These are phyloP conservation scores for Pyrus betulifolia DNA, from an alignment of 306 rosid genomes.

Conservation along the genomic window DNA sequence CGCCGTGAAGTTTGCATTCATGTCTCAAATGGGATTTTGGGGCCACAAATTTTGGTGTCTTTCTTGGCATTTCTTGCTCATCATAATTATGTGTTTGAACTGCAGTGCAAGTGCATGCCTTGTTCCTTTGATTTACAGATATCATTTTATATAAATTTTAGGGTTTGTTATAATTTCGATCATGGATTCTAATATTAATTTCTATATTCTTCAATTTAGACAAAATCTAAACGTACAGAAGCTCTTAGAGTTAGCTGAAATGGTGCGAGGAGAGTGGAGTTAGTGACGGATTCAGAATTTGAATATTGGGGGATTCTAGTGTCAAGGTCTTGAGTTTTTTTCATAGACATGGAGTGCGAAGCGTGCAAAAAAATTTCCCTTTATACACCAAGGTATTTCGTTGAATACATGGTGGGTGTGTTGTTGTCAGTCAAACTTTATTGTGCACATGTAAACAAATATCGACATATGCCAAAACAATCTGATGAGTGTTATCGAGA, in stretches of 20 bases:
- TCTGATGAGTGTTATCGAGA: no score
- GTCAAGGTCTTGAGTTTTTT: no score
- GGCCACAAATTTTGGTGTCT: conserved; percentile 10
- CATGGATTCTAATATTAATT: background rate
- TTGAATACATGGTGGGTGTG: no score
- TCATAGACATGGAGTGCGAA: no score
- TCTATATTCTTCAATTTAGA: background rate
- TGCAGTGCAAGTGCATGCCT: conserved; percentile 4
- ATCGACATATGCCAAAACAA: no score
- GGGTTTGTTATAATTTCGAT: background rate
- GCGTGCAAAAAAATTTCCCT: no score
- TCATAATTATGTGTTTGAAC: conserved; percentile 28
- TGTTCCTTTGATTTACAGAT: background rate
- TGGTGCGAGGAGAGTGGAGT: background rate
- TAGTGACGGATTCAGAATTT: no score
- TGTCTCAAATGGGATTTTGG: conserved; percentile 6
- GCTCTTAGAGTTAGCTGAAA: background rate
- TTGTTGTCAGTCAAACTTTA: no score
- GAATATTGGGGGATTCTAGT: fast-evolving
- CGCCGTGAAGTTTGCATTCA: conserved; percentile 28
- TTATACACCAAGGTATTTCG: no score
- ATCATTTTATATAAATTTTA: background rate
- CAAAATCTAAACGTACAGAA: background rate
- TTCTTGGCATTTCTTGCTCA: conserved; percentile 11
- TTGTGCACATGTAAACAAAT: no score